Evolutionary conservation across 2,329 filamentous ascomycete species (phyloP).

Genomic region (Fusarium tjaetaba): DNA sequence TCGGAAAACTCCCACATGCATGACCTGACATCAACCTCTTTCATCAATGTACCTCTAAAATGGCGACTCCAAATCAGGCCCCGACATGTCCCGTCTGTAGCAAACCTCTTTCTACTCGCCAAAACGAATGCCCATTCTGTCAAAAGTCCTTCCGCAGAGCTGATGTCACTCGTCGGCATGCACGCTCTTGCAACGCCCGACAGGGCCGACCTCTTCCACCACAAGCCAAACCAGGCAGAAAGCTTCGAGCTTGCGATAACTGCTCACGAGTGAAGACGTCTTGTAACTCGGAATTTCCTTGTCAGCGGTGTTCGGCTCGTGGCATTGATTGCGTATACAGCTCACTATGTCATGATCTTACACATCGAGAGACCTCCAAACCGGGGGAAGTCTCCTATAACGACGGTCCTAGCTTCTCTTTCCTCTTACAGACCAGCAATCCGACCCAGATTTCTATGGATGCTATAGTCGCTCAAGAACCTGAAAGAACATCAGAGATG

Average conservation of each 20-base stretch:
- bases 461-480: conserved; percentile 7
- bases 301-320: conserved; percentile 1
- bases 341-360: conserved; percentile 7
- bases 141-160: conserved; percentile 16
- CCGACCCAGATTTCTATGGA: conserved; percentile 9
- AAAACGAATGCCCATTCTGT: conserved; percentile 22
- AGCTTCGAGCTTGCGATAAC: conserved; percentile 18
- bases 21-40: neutral
- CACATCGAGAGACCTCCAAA: neutral
- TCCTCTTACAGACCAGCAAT: conserved; percentile 10
- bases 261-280: conserved; percentile 8
- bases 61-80: neutral
- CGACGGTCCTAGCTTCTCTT: neutral
- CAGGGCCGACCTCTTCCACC: conserved; percentile 7
- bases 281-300: conserved; percentile 3
- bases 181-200: conserved; percentile 14
- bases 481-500: conserved; percentile 1
- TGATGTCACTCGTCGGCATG: conserved; percentile 25
- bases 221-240: conserved; percentile 21
- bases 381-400: neutral
- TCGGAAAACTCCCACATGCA: conserved; percentile 34
- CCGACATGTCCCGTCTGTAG: neutral
- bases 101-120: neutral
- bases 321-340: conserved; percentile 11
- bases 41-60: neutral